Percentiles rank a stretch among this genome's conserved stretches.
phyloP scores from a whole-genome alignment of 2,329 filamentous ascomycete genomes.

The Curvularia eragrostidis region DNA sequence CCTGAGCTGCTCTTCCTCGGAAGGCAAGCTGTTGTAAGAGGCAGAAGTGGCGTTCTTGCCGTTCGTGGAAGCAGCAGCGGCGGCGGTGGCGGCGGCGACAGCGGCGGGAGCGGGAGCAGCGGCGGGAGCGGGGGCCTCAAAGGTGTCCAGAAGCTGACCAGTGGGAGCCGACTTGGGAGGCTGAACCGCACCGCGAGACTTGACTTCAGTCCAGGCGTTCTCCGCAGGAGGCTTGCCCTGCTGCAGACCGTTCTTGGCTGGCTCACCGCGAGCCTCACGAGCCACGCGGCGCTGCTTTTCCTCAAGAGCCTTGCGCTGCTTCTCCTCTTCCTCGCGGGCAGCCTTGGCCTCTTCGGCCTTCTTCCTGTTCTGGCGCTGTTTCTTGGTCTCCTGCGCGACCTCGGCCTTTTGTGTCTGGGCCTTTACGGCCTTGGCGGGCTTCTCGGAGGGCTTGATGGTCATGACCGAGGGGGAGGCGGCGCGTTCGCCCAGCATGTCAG shows the following conservation, averaged over 20 bases:
- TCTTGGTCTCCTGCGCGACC: slow-evolving; percentile 77
- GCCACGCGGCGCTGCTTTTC: slow-evolving; percentile 86
- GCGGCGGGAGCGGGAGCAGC: not conserved
- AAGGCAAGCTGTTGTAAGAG: slow-evolving; percentile 58
- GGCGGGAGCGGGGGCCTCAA: slow-evolving; percentile 51
- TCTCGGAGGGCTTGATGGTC: slow-evolving; percentile 73
- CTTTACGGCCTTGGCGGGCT: slow-evolving; percentile 64
- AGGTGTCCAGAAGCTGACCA: slow-evolving; percentile 57
- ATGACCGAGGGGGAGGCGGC: slow-evolving; percentile 74
- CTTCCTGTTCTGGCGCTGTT: slow-evolving; percentile 89
- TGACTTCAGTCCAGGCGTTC: slow-evolving; percentile 61
- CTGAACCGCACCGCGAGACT: slow-evolving; percentile 32
- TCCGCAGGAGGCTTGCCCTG: slow-evolving; percentile 55
- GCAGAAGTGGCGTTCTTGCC: slow-evolving; percentile 51
- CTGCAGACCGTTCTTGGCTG: slow-evolving; percentile 77
- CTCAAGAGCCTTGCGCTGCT: slow-evolving; percentile 74
- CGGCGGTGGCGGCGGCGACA: slow-evolving; percentile 37
- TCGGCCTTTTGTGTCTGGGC: slow-evolving; percentile 65
- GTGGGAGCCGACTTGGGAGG: slow-evolving; percentile 30
- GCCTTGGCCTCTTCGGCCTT: slow-evolving; percentile 84
- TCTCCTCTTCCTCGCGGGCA: slow-evolving; percentile 77
- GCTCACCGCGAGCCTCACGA: slow-evolving; percentile 79
- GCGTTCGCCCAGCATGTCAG: slow-evolving; percentile 87
- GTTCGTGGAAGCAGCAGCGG: slow-evolving; percentile 37
- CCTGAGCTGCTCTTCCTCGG: slow-evolving; percentile 67